phyloP scores from a whole-genome alignment of 169 alveolate genomes.

The Eimeria brunetti region DNA sequence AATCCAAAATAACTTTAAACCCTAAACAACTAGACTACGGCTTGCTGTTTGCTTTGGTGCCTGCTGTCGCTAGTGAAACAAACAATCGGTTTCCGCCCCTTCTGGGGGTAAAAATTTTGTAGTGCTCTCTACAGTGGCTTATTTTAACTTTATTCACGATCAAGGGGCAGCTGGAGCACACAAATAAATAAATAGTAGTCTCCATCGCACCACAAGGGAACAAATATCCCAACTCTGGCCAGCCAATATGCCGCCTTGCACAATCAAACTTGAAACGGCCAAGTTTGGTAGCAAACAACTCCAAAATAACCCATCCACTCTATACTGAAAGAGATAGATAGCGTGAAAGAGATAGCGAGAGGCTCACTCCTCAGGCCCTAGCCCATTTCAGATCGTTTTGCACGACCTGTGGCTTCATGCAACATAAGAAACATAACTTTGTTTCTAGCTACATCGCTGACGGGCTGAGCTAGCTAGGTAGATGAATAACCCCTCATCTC shows the following conservation, averaged over 20 bases:
- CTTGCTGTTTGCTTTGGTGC: too few species aligned
- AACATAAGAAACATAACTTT: neutral
- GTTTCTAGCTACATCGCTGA: neutral
- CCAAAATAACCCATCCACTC: neutral
- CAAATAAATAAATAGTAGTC: neutral
- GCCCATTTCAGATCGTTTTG: neutral
- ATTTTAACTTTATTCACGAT: too few species aligned
- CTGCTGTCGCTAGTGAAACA: too few species aligned
- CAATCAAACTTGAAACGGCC: neutral
- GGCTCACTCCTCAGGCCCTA: neutral
- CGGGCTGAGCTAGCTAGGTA: neutral
- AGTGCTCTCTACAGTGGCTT: too few species aligned
- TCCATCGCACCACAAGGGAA: neutral
- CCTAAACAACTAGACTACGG: too few species aligned
- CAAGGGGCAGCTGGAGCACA: too few species aligned
- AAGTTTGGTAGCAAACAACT: neutral
- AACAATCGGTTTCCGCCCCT: too few species aligned
- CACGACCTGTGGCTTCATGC: neutral
- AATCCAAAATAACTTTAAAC: too few species aligned
- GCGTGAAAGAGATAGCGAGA: neutral
- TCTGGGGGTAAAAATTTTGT: too few species aligned
- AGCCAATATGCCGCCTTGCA: neutral
- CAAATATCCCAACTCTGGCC: neutral
- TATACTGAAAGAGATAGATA: too few species aligned
- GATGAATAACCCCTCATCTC: neutral